A percentile compares a stretch with the other conserved stretches of the same genome.
These are phyloP conservation scores for Thielaviopsis populi DNA, from an alignment of 2,329 filamentous ascomycete species.

Conservation along the genomic window DNA sequence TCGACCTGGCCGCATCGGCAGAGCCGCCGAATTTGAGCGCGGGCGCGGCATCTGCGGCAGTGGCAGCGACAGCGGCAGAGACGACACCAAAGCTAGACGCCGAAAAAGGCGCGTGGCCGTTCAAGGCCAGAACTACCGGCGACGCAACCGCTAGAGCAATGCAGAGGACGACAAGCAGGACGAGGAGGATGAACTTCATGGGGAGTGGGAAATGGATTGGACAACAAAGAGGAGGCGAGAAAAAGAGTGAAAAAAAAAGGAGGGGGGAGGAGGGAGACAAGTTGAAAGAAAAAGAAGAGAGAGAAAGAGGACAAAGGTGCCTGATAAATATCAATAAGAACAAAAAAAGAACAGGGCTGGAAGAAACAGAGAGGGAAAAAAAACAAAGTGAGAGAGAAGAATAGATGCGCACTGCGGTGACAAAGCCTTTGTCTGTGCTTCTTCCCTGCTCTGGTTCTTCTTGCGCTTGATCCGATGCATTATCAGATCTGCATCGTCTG, in stretches of 20 bases:
- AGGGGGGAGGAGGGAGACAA: not conserved
- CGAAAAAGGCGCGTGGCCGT: not conserved
- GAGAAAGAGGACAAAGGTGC: not conserved
- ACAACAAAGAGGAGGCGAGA: not conserved
- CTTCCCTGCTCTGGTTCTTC: not conserved
- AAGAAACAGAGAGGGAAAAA: not conserved
- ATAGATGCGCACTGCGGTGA: not conserved
- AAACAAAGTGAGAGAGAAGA: not conserved
- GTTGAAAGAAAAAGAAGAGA: not conserved
- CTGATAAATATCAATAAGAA: not conserved
- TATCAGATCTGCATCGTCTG: not conserved
- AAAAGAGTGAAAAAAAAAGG: not conserved
- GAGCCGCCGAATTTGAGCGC: no score
- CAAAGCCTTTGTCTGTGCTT: constrained; percentile 1
- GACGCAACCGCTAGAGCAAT: constrained; percentile 2
- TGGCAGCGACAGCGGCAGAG: not conserved
- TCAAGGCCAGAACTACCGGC: not conserved
- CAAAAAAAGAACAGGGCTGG: not conserved
- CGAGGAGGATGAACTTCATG: constrained; percentile 32
- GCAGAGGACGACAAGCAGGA: constrained; percentile 5
- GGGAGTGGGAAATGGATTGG: no score
- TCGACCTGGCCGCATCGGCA: not conserved
- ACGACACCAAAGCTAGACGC: not conserved
- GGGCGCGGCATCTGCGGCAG: no score
- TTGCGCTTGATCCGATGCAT: not conserved